phyloP scores from a whole-genome alignment of 805 yeast species.

The Myxozyma lipomycoides region DNA sequence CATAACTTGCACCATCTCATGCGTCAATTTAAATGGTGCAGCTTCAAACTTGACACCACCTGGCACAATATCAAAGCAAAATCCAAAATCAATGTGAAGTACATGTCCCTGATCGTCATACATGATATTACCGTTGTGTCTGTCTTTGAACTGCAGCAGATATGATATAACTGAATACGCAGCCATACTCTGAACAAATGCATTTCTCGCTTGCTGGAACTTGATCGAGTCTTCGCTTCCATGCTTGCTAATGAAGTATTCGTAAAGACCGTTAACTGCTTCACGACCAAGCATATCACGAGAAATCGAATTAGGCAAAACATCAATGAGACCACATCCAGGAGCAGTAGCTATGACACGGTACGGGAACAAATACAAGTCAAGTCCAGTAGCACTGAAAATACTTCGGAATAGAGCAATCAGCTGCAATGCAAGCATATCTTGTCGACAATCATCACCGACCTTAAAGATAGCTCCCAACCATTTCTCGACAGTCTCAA shows the following conservation, averaged over 20 bases:
- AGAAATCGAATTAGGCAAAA: conserved; percentile 88
- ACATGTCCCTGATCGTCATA: conserved; percentile 92
- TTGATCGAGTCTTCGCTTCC: conserved; percentile 91
- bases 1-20: conserved; percentile 92
- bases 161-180: conserved; percentile 89
- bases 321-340: conserved; percentile 98
- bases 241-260: conserved; percentile 84
- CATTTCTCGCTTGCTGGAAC: conserved; percentile 86
- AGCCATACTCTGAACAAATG: conserved; percentile 89
- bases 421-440: conserved; percentile 86
- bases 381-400: conserved; percentile 84
- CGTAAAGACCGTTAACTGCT: conserved; percentile 94
- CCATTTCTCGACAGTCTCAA: conserved; percentile 59
- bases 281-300: conserved; percentile 99
- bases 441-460: conserved; percentile 99
- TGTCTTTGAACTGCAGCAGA: conserved; percentile 85
- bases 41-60: conserved; percentile 98
- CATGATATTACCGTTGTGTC: conserved; percentile 98
- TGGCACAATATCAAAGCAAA: conserved; percentile 97
- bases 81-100: conserved; percentile 95
- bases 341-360: conserved; percentile 98
- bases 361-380: conserved; percentile 86
- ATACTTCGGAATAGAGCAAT: conserved; percentile 87
- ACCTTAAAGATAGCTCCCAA: conserved; percentile 97
- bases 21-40: conserved; percentile 95